Evolutionary conservation across 495 filamentous ascomycete genomes (phyloP), one percentile per base, ranked within the genome.

Genomic region (Aspergillus taichungensis): DNA sequence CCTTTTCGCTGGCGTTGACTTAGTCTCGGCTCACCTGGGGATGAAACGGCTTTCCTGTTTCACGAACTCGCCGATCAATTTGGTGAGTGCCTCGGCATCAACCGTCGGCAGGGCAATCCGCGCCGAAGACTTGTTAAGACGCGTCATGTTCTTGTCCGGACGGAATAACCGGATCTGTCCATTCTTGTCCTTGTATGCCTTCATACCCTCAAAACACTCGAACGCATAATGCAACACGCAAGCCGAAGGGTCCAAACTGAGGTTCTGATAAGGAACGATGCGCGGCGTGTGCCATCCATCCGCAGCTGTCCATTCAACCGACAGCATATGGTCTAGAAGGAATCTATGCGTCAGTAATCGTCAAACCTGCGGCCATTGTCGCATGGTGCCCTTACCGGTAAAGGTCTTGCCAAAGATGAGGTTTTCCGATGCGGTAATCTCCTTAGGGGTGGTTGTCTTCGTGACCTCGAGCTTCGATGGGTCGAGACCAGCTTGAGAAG

Each of bases 141-240:
- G 84, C 45, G 73, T 78, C 92, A 96, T 96, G 71, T 98, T 98
- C 73, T 82, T 88, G 66, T 92, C 82, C 0, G 92, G 92, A n/a
- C 92, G 80, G 77, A 98, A 98, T 13, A 98, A 68, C 12, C 88
- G 82, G 47, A 91, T 78, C 36, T 80, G 57, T 40, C 87, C 87
- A 10, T 75, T 63, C 39, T 64, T 72, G 67, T 92, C 85, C 59
- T 84, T 87, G 74, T 97, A 97, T 30, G 94, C 94, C 69, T 98
- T 98, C 89, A 97, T 94, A 49, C 92, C 92, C 67, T 98, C 92
- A 68, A 98, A 98, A 62, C 83, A 87, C 62, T 89, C 85, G 59
- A 97, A 97, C 33, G 86, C 92, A 66, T 98, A 98, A 76, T 98
- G 92, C 70, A 98, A 90, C 36, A 96, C 92, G 71, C 90, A 97